Evolutionary conservation across 305 asterid genomes (phyloP).

Genomic region (Solanum aculeatissimum): DNA sequence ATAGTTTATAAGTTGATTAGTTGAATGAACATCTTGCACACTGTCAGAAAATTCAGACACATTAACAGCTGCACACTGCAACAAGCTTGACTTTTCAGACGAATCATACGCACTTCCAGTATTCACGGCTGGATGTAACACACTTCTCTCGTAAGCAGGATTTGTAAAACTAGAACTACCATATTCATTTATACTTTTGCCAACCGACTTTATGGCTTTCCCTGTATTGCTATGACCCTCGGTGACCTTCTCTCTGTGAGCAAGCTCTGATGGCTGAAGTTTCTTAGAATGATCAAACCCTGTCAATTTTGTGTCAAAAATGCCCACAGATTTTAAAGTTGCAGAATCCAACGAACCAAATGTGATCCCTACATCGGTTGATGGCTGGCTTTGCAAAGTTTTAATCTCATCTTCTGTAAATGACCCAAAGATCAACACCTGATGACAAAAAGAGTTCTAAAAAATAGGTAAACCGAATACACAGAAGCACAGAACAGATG

Average conservation of each 20-base stretch:
- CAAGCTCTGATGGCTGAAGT: conserved; percentile 13
- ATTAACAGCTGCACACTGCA: conserved; percentile 13
- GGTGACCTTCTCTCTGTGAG: conserved; percentile 5
- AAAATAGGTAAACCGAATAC: neutral
- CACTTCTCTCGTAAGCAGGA: conserved; percentile 10
- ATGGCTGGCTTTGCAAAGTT: conserved; percentile 38
- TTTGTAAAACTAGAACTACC: conserved; percentile 10
- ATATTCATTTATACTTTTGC: conserved; percentile 21
- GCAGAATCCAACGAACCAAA: conserved; percentile 70
- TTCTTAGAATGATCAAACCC: conserved; percentile 17
- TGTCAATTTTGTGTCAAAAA: conserved; percentile 16
- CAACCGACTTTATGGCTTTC: conserved; percentile 7
- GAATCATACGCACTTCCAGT: conserved; percentile 4
- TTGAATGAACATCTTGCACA: conserved; percentile 10
- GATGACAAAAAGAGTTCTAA: conserved; percentile 4
- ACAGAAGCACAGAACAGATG: neutral
- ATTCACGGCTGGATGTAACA: conserved; percentile 4
- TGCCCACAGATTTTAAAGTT: conserved; percentile 58
- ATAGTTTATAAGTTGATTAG: conserved; percentile 19
- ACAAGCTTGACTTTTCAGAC: conserved; percentile 8
- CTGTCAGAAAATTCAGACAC: conserved; percentile 15
- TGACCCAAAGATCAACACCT: conserved; percentile 74
- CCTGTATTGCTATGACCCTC: conserved; percentile 3
- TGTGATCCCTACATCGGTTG: conserved; percentile 27
- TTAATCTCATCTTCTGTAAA: conserved; percentile 74